Evolutionary conservation across 768 basidiomycete genomes (phyloP).

Genomic region (Mrakia blollopis): DNA sequence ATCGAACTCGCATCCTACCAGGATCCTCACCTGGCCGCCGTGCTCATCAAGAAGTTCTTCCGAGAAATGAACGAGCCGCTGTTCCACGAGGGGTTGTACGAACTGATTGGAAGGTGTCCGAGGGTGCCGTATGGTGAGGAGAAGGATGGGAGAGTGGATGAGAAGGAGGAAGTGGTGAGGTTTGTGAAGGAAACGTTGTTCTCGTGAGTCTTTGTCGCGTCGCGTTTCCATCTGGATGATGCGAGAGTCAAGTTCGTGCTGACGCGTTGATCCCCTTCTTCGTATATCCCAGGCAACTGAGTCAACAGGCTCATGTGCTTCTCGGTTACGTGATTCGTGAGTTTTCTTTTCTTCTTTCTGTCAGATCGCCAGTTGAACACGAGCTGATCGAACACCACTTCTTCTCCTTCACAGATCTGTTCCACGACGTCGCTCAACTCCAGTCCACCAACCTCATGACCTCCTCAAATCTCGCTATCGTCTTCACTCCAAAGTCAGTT

Average conservation of each 20-base stretch:
- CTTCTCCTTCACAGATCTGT: conserved; percentile 53
- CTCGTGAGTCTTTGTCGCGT: conserved; percentile 40
- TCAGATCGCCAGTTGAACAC: conserved; percentile 28
- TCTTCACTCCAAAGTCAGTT: conserved; percentile 61
- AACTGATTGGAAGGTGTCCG: conserved; percentile 64
- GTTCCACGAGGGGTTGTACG: conserved; percentile 68
- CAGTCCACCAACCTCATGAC: conserved; percentile 71
- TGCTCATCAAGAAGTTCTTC: conserved; percentile 78
- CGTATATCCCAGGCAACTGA: conserved; percentile 47
- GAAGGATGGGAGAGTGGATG: conserved; percentile 36
- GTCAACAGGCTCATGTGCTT: conserved; percentile 49
- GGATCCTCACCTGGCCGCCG: conserved; percentile 75
- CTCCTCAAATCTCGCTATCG: conserved; percentile 73
- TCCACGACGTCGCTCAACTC: conserved; percentile 71
- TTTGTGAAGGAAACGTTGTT: conserved; percentile 68
- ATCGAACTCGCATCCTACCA: conserved; percentile 70
- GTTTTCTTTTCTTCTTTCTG: conserved; percentile 48
- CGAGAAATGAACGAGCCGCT: conserved; percentile 72
- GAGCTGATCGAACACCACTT: neutral
- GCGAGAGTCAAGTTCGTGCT: neutral
- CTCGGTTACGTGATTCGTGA: conserved; percentile 58
- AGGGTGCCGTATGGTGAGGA: conserved; percentile 48
- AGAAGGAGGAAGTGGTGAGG: conserved; percentile 56
- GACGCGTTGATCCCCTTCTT: neutral
- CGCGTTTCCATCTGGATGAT: neutral